phyloP scores from a whole-genome alignment of 192 early-diverging fungal genomes.

The Coemansia asiatica region DNA sequence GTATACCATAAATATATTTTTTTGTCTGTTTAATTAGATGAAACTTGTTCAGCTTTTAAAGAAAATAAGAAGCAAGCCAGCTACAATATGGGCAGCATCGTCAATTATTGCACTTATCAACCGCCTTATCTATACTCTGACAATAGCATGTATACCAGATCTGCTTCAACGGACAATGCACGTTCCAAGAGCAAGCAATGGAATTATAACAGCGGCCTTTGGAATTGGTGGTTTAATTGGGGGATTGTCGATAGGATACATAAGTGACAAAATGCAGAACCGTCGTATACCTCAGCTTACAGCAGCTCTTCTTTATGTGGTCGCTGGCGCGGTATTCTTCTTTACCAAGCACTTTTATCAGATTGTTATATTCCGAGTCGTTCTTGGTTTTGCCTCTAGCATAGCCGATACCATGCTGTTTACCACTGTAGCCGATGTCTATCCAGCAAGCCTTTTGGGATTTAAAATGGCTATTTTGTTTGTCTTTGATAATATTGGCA shows the following conservation, averaged over 20 bases:
- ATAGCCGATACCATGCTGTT: constrained; percentile 51
- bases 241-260: constrained; percentile 34
- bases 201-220: constrained; percentile 46
- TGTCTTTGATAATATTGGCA: constrained; percentile 52
- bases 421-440: constrained; percentile 52
- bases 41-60: constrained; percentile 16
- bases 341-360: constrained; percentile 39
- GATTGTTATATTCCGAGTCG: constrained; percentile 37
- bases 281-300: constrained; percentile 26
- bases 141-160: constrained; percentile 48
- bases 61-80: constrained; percentile 37
- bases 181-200: constrained; percentile 42
- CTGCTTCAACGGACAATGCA: constrained; percentile 36
- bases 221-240: constrained; percentile 44
- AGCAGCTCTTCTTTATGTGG: constrained; percentile 35
- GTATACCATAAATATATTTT: neutral
- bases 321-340: constrained; percentile 31
- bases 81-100: constrained; percentile 43
- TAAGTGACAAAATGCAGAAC: constrained; percentile 49
- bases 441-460: constrained; percentile 45
- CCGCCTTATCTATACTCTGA: constrained; percentile 48
- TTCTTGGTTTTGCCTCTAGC: constrained; percentile 45
- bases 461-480: constrained; percentile 47
- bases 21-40: constrained; percentile 11
- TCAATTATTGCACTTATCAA: constrained; percentile 43